Evolutionary conservation across 352 stramenopile species (phyloP).

Genomic region (Phytophthora quininea): DNA sequence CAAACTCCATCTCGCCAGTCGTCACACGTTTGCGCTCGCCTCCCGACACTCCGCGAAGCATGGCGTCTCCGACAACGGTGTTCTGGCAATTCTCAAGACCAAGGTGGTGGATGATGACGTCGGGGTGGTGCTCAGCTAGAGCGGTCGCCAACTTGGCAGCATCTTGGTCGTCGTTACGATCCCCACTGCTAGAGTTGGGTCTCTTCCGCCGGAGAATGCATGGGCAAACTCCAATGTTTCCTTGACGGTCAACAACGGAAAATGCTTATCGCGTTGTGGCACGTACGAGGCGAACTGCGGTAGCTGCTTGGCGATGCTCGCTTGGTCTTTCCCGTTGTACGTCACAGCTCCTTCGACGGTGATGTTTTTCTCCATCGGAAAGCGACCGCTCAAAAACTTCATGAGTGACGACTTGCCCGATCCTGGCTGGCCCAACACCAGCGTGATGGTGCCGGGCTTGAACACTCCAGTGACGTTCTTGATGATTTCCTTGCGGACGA

Average conservation of each 20-base stretch:
- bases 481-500: constrained; percentile 54
- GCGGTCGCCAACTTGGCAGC: constrained; percentile 22
- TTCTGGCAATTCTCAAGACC: constrained; percentile 52
- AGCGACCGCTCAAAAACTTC: constrained; percentile 41
- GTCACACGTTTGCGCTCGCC: constrained; percentile 91
- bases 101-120: constrained; percentile 49
- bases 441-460: constrained; percentile 45
- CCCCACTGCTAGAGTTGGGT: constrained; percentile 26
- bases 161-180: constrained; percentile 30
- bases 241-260: constrained; percentile 49
- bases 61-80: constrained; percentile 58
- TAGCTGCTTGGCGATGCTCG: constrained; percentile 29
- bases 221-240: constrained; percentile 65
- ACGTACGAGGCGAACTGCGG: constrained; percentile 48
- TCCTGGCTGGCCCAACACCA: constrained; percentile 34
- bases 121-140: constrained; percentile 39
- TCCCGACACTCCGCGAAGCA: constrained; percentile 70
- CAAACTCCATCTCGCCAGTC: constrained; percentile 86
- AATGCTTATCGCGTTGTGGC: constrained; percentile 87
- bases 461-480: constrained; percentile 52
- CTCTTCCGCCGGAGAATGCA: constrained; percentile 56
- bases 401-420: constrained; percentile 40
- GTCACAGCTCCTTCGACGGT: constrained; percentile 37
- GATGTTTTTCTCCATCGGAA: constrained; percentile 37
- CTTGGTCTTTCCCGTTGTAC: constrained; percentile 47